These are phyloP conservation scores for Rhodotorula glutinis DNA, from an alignment of 1,284 basidiomycete species.

Conservation along the genomic window DNA sequence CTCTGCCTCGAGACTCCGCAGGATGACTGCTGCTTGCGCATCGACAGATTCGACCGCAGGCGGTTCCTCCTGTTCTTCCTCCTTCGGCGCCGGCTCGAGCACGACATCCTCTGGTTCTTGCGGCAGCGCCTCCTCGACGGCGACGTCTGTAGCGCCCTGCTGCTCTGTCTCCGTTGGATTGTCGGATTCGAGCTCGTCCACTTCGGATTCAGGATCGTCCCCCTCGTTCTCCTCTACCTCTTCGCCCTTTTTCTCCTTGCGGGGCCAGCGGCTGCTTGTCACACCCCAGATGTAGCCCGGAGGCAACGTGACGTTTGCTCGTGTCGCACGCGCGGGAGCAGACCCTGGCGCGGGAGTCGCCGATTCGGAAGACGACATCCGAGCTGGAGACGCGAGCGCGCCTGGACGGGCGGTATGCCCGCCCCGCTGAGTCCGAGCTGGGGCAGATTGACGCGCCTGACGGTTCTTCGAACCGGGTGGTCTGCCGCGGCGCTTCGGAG, in stretches of 20 bases:
- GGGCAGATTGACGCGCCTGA: not conserved
- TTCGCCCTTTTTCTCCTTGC: not conserved
- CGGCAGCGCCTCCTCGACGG: not conserved
- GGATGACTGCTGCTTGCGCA: not conserved
- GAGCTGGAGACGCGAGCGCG: not conserved
- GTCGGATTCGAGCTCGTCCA: not conserved
- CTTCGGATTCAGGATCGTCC: not conserved
- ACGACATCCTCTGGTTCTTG: no score
- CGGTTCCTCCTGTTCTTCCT: not conserved
- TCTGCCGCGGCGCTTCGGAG: slow-evolving; percentile 11
- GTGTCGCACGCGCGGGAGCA: slow-evolving; percentile 18
- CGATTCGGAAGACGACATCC: not conserved
- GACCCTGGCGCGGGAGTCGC: not conserved
- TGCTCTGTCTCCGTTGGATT: not conserved
- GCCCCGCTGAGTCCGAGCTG: not conserved
- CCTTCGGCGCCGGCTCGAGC: not conserved
- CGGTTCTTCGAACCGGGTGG: slow-evolving; percentile 8
- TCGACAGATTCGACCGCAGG: not conserved
- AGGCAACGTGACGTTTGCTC: slow-evolving; percentile 30
- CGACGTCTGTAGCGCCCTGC: not conserved
- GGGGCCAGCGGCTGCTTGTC: slow-evolving; percentile 20
- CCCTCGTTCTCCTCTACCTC: not conserved
- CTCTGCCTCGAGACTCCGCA: not conserved
- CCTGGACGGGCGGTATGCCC: not conserved
- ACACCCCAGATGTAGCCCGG: slow-evolving; percentile 34